phyloP scores from a whole-genome alignment of 345 rosid genomes.

The Passiflora organensis region DNA sequence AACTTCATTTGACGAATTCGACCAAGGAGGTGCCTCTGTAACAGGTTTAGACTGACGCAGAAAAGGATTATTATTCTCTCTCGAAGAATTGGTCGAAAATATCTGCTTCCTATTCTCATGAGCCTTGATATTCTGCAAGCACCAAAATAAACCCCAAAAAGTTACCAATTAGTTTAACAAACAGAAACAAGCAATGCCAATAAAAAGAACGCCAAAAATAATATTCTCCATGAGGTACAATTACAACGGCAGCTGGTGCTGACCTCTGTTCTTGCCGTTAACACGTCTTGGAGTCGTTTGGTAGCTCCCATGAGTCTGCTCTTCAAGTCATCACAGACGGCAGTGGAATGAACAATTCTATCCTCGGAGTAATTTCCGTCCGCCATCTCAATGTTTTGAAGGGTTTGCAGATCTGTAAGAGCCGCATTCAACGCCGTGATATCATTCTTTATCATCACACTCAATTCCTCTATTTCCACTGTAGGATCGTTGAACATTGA shows the following conservation, averaged over 20 bases:
- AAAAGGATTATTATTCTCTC: slow-evolving; percentile 38
- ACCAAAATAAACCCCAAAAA: not conserved
- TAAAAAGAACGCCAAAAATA: not conserved
- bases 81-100: slow-evolving; percentile 60
- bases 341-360: slow-evolving; percentile 63
- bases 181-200: not conserved
- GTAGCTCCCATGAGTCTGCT: slow-evolving; percentile 78
- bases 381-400: slow-evolving; percentile 76
- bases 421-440: slow-evolving; percentile 66
- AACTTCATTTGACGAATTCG: slow-evolving; percentile 43
- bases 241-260: not conserved
- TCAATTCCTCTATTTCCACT: slow-evolving; percentile 75
- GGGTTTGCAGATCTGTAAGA: slow-evolving; percentile 67
- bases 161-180: not conserved
- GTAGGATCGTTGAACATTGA: slow-evolving; percentile 84
- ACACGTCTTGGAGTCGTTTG: slow-evolving; percentile 68
- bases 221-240: not conserved
- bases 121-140: slow-evolving; percentile 73
- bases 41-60: slow-evolving; percentile 39
- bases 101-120: slow-evolving; percentile 80
- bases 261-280: slow-evolving; percentile 87
- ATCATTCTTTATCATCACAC: slow-evolving; percentile 76
- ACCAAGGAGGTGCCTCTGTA: slow-evolving; percentile 90
- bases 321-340: slow-evolving; percentile 82
- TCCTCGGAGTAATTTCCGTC: slow-evolving; percentile 71